Evolutionary conservation across 2,329 filamentous ascomycete species (phyloP).

Genomic region (Pseudogymnoascus sp.): DNA sequence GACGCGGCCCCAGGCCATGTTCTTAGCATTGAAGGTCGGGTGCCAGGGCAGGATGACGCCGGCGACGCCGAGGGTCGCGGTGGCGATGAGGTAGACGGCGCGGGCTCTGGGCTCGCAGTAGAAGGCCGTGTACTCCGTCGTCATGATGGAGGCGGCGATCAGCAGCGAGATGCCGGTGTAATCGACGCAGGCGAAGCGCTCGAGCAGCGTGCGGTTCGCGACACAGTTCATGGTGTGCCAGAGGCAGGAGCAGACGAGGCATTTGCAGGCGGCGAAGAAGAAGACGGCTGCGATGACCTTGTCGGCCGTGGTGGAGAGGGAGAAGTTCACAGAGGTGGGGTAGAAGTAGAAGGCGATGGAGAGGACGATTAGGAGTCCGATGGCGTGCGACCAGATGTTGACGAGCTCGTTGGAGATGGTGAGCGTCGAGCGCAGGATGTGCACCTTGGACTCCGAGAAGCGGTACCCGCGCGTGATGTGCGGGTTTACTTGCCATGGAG

Average conservation of each 20-base stretch:
- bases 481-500: conserved; percentile 90
- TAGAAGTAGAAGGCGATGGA: conserved; percentile 94
- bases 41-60: conserved; percentile 95
- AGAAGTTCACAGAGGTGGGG: conserved; percentile 78
- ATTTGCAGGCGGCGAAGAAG: conserved; percentile 93
- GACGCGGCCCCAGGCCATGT: conserved; percentile 90
- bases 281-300: conserved; percentile 87
- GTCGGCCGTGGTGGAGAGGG: conserved; percentile 76
- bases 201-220: conserved; percentile 78
- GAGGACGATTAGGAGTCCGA: conserved; percentile 82
- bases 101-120: conserved; percentile 90
- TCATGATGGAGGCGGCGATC: conserved; percentile 94
- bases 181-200: conserved; percentile 94
- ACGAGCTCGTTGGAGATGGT: conserved; percentile 84
- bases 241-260: conserved; percentile 85
- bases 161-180: conserved; percentile 96
- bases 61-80: conserved; percentile 70
- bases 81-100: conserved; percentile 77
- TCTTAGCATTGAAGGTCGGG: conserved; percentile 81
- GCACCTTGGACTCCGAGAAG: conserved; percentile 83
- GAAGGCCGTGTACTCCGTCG: conserved; percentile 96
- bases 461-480: conserved; percentile 89
- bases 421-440: conserved; percentile 78
- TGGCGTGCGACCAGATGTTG: conserved; percentile 95
- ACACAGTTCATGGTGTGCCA: conserved; percentile 99